Evolutionary conservation across 257 asterid genomes (phyloP), one percentile per base, ranked within the genome.

Genomic region (Hygrophila difformis): DNA sequence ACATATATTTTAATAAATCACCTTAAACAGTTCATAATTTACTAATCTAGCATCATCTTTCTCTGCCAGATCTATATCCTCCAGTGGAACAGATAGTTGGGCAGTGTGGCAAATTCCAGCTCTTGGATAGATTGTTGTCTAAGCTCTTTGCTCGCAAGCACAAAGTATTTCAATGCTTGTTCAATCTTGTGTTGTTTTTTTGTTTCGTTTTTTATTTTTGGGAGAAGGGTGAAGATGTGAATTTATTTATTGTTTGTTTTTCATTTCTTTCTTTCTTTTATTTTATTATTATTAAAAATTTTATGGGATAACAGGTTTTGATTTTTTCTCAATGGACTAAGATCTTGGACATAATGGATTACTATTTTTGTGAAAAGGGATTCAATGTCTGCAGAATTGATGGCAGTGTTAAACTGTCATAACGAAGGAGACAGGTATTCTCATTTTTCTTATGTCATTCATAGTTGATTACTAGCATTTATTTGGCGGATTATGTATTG

Each of bases 301-400:
- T n/a, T n/a, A n/a, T n/a, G n/a, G n/a, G n/a, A n/a, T n/a, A 26
- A 47, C 73, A 89, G 99, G 97, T 91, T 48, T 65, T 91, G 80
- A 79, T 91, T 48, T 91, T 91, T 77, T 86, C 99, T 45, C 99
- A 91, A 51, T 91, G 99, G 99, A 83, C 97, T 57, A 82, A 79
- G 72, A 67, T 91, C 49, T 60, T 91, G 79, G 94, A 91, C 75
- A 75, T 91, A 52, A 91, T 91, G 76, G 95, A 91, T 33, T 86
- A 91, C 71, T 91, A 91, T 62, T 82, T 86, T 59, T 74, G 87
- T 65, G 97, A 86, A 74, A 86, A 59, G 51, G 92, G 84, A 24
- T 50, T 78, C 13, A 72, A 73, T 51, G 94, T 91, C 35, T 91
- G 99, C 67, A 76, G 94, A 64, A 83, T 91, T 68, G 99, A 91